Conservation (phyloP, 106 monocot genomes). For the Phalaenopsis equestris region DNA sequence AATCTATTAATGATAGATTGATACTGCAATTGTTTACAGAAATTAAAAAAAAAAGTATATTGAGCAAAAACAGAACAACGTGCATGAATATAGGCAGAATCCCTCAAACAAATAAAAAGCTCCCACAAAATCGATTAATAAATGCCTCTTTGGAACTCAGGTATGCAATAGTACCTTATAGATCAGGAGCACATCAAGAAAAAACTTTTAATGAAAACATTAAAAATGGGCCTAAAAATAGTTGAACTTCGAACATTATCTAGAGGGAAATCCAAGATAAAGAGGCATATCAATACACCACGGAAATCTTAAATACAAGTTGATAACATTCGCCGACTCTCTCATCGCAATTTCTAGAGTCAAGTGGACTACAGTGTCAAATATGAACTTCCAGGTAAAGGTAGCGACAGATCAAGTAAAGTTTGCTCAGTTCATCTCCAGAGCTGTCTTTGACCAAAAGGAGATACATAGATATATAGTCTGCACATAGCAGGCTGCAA, state of each 20-base stretch:
- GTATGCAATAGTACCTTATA: not conserved
- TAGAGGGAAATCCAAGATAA: not conserved
- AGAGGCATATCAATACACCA: not conserved
- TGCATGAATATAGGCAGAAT: constrained; percentile 5
- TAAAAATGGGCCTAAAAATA: not conserved
- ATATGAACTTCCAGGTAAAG: too few species aligned
- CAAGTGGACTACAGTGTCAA: not conserved
- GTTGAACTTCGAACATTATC: not conserved
- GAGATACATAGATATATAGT: too few species aligned
- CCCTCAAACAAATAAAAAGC: not conserved
- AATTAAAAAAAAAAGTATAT: not conserved
- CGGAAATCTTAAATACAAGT: not conserved
- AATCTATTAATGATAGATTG: not conserved
- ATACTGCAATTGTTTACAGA: not conserved
- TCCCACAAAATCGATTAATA: not conserved
- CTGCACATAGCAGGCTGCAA: too few species aligned
- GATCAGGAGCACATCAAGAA: not conserved
- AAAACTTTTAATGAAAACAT: not conserved
- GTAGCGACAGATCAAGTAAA: too few species aligned
- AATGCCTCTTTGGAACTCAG: not conserved
- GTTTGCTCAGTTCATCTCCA: too few species aligned
- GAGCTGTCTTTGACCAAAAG: too few species aligned
- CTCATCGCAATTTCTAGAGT: not conserved
- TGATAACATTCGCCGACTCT: not conserved
- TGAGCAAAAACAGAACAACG: not conserved